Base-by-base conservation (phyloP, 164 flowering plant genomes). In the Umbellularia californica region DNA sequence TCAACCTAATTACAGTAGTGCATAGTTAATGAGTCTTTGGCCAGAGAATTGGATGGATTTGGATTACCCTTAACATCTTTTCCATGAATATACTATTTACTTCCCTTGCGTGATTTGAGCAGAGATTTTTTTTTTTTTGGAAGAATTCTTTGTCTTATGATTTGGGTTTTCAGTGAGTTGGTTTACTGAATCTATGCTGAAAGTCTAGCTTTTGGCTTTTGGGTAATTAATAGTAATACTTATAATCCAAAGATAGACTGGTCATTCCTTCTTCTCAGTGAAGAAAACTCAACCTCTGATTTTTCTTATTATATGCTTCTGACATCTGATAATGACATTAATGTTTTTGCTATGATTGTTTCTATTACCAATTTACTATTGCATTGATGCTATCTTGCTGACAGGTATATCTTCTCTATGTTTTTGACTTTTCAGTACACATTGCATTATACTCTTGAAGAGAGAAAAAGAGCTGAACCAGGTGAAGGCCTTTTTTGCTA, bases 201-300 rank as follows among this genome's bases (percentile, higher is more conserved):
- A 60, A 27, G 50, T 73, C 68, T 50, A 72, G 62, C 72, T 72
- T 30, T 65, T 24, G 74, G 67, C 67, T 60, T 76, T 82, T 23
- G 60, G 74, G 73, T 81, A 78, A 76, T 13, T 72, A 87, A 80
- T 79, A 77, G 87, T 72, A 85, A 84, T 80, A 81, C 81, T 85
- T 84, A 85, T 80, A 80, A 77, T 66, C 5, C 30, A 11, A 25
- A 64, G 25, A 23, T n/a, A 64, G 28, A 12, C 28, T 24, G 67
- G 60, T 15, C 60, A 62, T 65, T 83, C 79, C 33, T 69, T 72
- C 66, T 67, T 76, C 72, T 69, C 73, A 72, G 72, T 70, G 76
- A 70, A 60, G 66, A 55, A 51, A 76, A 50, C 47, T 78, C 50
- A 69, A 41, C 41, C n/a, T 55, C 7, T 5, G 17, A 5, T 15